These are phyloP conservation scores for Parsonsia alboflavescens DNA, from an alignment of 257 asterid genomes.

Conservation along the genomic window DNA sequence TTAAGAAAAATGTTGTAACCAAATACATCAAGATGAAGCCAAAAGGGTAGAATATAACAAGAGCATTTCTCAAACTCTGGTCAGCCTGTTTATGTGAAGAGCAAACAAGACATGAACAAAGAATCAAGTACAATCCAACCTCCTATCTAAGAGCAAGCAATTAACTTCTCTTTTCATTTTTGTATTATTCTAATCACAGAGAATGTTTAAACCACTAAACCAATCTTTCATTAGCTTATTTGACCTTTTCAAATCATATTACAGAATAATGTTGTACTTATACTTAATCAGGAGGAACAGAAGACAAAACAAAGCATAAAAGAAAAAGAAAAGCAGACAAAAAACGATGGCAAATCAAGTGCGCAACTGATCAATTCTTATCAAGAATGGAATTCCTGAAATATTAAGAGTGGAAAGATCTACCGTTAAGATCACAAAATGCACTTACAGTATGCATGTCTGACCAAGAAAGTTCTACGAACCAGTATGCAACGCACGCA, in stretches of 20 bases:
- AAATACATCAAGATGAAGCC: background rate
- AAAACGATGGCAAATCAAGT: background rate
- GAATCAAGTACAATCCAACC: background rate
- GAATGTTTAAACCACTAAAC: background rate
- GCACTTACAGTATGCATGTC: background rate
- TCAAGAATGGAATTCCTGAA: conserved; percentile 4
- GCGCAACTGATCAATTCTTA: background rate
- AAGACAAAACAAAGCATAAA: background rate
- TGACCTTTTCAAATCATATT: background rate
- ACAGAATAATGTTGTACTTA: background rate
- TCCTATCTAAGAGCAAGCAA: background rate
- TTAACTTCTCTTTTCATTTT: background rate
- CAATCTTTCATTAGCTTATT: background rate
- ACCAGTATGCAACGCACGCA: background rate
- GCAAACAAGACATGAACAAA: background rate
- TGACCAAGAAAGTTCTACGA: background rate
- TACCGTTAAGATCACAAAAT: background rate
- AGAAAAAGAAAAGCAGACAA: background rate
- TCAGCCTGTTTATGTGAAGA: background rate
- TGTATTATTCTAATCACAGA: background rate
- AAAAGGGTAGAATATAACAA: background rate
- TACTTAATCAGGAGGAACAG: background rate
- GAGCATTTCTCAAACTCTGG: background rate
- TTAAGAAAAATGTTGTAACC: background rate
- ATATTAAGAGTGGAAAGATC: background rate